Evolutionary conservation across 805 yeast genomes (phyloP).

Genomic region (Gaillardinia entomophila): DNA sequence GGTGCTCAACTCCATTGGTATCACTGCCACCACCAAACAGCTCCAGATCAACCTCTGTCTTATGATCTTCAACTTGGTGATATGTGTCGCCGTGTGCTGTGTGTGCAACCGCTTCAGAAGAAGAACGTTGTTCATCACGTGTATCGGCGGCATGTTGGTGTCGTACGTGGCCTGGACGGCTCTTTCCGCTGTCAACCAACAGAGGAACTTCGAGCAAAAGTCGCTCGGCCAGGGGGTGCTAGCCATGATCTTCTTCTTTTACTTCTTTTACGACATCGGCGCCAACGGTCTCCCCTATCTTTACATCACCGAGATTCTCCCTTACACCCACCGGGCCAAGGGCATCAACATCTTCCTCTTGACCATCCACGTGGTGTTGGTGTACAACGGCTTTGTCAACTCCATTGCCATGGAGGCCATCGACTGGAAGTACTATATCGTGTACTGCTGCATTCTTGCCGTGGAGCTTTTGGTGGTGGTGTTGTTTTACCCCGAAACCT

Average conservation of each 20-base stretch:
- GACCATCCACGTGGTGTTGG: slow-evolving; percentile 11
- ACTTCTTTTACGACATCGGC: slow-evolving; percentile 36
- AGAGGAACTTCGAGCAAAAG: slow-evolving; percentile 35
- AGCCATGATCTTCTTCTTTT: slow-evolving; percentile 47
- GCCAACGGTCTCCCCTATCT: slow-evolving; percentile 41
- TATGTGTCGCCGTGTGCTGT: slow-evolving; percentile 16
- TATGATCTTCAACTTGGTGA: slow-evolving; percentile 40
- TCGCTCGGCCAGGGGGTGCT: slow-evolving; percentile 40
- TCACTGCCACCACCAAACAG: slow-evolving; percentile 40
- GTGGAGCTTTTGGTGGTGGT: slow-evolving; percentile 22
- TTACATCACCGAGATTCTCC: slow-evolving; percentile 40
- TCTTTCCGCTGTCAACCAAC: slow-evolving; percentile 40
- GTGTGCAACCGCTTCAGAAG: slow-evolving; percentile 21
- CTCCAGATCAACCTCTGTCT: slow-evolving; percentile 47
- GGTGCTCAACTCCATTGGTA: slow-evolving; percentile 50
- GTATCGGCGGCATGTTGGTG: slow-evolving; percentile 30
- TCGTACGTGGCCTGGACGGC: slow-evolving; percentile 39
- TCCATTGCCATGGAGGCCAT: slow-evolving; percentile 36
- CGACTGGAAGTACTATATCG: slow-evolving; percentile 40
- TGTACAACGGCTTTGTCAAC: slow-evolving; percentile 19
- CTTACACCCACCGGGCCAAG: slow-evolving; percentile 36
- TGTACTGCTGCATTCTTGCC: slow-evolving; percentile 25
- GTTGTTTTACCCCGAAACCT: slow-evolving; percentile 36
- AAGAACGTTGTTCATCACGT: slow-evolving; percentile 29
- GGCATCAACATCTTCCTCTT: slow-evolving; percentile 28